phyloP scores from a whole-genome alignment of 495 filamentous ascomycete species.

The Glonium stellatum region DNA sequence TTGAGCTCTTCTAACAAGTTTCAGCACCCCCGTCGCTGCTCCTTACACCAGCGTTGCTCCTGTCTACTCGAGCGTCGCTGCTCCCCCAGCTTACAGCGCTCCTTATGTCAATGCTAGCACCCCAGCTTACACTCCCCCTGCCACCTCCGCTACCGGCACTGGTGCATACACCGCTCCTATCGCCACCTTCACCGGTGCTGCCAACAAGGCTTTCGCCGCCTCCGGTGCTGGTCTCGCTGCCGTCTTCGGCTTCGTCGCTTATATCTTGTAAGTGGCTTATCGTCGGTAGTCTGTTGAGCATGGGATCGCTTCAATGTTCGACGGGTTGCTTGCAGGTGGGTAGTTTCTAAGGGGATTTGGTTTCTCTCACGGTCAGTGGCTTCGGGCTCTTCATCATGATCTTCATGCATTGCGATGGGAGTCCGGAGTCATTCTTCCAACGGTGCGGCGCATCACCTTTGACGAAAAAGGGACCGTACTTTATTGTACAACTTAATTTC shows the following conservation, averaged over 20 bases:
- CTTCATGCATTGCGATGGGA: constrained; percentile 19
- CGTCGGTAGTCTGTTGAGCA: background rate
- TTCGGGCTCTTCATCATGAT: constrained; percentile 21
- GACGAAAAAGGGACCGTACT: background rate
- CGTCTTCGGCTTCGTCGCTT: constrained; percentile 61
- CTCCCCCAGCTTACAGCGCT: constrained; percentile 4
- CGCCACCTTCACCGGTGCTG: constrained; percentile 41
- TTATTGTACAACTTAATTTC: constrained; percentile 4
- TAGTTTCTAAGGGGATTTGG: constrained; percentile 8
- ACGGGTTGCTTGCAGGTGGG: constrained; percentile 1
- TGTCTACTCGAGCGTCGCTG: constrained; percentile 4
- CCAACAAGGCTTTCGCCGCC: constrained; percentile 51
- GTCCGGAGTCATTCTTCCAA: constrained; percentile 7
- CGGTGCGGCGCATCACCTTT: background rate
- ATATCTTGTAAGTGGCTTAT: constrained; percentile 59
- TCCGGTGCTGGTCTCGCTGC: constrained; percentile 55
- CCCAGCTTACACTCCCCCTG: constrained; percentile 24
- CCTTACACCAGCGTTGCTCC: background rate
- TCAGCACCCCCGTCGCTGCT: constrained; percentile 3
- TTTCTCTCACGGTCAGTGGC: constrained; percentile 12
- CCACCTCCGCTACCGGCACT: constrained; percentile 26
- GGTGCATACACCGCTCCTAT: constrained; percentile 43
- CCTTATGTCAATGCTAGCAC: constrained; percentile 30
- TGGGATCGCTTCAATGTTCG: constrained; percentile 4
- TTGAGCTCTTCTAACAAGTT: background rate